Percentiles rank a stretch among this genome's conserved stretches.
Evolutionary conservation across 2,329 filamentous ascomycete species (phyloP).

Genomic region (Penicillium hesseltinei): DNA sequence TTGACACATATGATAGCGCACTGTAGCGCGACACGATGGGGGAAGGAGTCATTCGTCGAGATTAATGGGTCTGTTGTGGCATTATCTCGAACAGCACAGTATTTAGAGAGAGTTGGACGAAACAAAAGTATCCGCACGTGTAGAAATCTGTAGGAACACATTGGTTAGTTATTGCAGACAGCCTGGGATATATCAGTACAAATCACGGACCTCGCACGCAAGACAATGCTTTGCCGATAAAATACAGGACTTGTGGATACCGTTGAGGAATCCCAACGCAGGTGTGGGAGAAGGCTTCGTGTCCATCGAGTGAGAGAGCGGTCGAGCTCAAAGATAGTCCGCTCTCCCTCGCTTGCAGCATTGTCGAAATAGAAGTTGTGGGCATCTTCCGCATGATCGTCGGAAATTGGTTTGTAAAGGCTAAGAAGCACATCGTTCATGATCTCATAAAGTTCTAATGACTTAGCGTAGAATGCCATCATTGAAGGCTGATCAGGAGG

Average conservation of each 20-base stretch:
- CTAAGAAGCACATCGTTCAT: slow-evolving; percentile 36
- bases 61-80: slow-evolving; percentile 17
- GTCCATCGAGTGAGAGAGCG: slow-evolving; percentile 33
- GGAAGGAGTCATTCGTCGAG: slow-evolving; percentile 28
- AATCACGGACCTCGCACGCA: slow-evolving; percentile 30
- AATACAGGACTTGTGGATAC: slow-evolving; percentile 23
- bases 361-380: slow-evolving; percentile 31
- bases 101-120: slow-evolving; percentile 33
- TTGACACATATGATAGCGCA: slow-evolving; percentile 39
- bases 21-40: slow-evolving; percentile 33
- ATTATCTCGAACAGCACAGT: slow-evolving; percentile 31
- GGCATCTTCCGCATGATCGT: slow-evolving; percentile 27
- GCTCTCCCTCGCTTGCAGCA: slow-evolving; percentile 23
- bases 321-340: slow-evolving; percentile 36
- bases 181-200: neutral
- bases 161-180: neutral
- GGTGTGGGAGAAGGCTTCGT: slow-evolving; percentile 28
- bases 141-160: slow-evolving; percentile 25
- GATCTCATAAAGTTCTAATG: slow-evolving; percentile 37
- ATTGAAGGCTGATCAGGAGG: slow-evolving; percentile 27
- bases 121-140: slow-evolving; percentile 37
- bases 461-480: slow-evolving; percentile 34
- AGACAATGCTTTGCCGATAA: slow-evolving; percentile 33
- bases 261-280: slow-evolving; percentile 14
- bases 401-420: slow-evolving; percentile 27